A percentile compares a stretch with the other conserved stretches of the same genome.
Evolutionary conservation across 768 basidiomycete genomes (phyloP).

Genomic region (Hericium erinaceus): DNA sequence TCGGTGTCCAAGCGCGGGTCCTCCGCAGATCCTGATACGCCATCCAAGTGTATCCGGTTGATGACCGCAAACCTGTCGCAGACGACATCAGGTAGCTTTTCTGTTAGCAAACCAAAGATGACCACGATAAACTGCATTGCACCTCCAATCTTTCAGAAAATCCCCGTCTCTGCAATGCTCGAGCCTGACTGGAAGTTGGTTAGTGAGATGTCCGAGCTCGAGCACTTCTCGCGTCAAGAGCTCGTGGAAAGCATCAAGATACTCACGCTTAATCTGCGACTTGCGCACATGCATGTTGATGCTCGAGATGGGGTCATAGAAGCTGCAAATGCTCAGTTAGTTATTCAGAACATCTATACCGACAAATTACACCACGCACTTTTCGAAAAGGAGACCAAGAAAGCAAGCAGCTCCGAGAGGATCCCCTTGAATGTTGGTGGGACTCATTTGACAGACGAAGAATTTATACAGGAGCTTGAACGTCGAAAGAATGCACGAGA

Average conservation of each 20-base stretch:
- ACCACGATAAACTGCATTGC: neutral
- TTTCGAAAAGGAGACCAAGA: neutral
- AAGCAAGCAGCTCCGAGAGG: neutral
- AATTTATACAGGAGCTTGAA: neutral
- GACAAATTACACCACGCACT: neutral
- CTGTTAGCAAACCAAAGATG: neutral
- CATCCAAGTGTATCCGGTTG: neutral
- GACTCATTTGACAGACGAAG: neutral
- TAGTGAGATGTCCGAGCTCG: neutral
- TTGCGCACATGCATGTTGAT: neutral
- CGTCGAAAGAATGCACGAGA: neutral
- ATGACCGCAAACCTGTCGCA: neutral
- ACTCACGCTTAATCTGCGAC: neutral
- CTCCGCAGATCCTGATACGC: neutral
- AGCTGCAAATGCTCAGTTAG: neutral
- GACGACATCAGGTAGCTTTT: neutral
- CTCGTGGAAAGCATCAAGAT: neutral
- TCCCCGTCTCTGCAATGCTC: neutral
- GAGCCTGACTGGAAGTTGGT: neutral
- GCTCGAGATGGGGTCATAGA: neutral
- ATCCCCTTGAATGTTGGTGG: neutral
- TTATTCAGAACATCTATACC: neutral
- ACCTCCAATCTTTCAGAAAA: neutral
- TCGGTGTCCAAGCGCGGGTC: neutral
- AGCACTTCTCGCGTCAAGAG: neutral